These are phyloP conservation scores for Myriosclerotinia curreyana DNA, from an alignment of 2,329 filamentous ascomycete species.

Conservation along the genomic window DNA sequence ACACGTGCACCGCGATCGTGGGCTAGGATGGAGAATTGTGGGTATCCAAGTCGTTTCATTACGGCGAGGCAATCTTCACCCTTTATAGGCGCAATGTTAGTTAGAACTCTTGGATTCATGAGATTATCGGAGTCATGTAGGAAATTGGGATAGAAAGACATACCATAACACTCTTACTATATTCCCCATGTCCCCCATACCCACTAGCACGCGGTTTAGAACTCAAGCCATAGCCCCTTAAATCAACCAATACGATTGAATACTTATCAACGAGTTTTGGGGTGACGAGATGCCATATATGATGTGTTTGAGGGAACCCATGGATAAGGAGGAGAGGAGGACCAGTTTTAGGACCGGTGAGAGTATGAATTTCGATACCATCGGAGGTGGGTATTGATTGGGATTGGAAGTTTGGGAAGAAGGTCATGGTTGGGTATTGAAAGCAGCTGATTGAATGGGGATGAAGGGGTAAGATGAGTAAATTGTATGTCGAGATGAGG, in stretches of 20 bases:
- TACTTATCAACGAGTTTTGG: conserved; percentile 43
- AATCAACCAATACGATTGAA: conserved; percentile 47
- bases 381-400: neutral
- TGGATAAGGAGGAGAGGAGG: conserved; percentile 50
- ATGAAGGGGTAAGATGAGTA: neutral
- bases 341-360: conserved; percentile 11
- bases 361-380: neutral
- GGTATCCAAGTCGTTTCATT: conserved; percentile 46
- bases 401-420: conserved; percentile 7
- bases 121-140: neutral
- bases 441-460: neutral
- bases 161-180: conserved; percentile 51
- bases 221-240: conserved; percentile 52
- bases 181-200: conserved; percentile 32
- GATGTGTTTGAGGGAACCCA: conserved; percentile 52
- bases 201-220: conserved; percentile 43
- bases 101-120: neutral
- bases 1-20: conserved; percentile 58
- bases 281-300: conserved; percentile 51
- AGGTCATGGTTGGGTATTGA: neutral
- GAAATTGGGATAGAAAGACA: neutral
- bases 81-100: neutral
- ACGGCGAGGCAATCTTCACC: conserved; percentile 44
- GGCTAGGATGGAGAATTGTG: conserved; percentile 48
- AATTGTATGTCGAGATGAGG: neutral